Conservation (phyloP, 2,329 filamentous ascomycete species). For the Graphiopsis chlorocephala region DNA sequence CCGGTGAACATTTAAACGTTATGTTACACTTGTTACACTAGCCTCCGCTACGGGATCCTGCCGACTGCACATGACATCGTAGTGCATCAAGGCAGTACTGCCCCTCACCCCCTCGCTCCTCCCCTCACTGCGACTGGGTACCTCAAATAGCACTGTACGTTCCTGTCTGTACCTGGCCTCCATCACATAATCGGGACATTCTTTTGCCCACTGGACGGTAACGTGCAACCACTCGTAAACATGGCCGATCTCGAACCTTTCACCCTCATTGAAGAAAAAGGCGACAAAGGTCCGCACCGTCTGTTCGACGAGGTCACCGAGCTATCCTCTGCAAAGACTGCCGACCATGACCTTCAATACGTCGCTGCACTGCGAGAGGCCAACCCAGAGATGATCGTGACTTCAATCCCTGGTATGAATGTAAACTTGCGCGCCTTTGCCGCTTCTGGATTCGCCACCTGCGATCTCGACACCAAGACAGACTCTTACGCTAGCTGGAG, state of each 20-base stretch:
- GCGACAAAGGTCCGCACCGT: conserved; percentile 21
- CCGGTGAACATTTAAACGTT: neutral
- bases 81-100: conserved; percentile 7
- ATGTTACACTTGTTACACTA: neutral
- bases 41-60: conserved; percentile 1
- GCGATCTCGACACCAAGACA: conserved; percentile 37
- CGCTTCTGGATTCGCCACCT: conserved; percentile 40
- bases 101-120: conserved; percentile 1
- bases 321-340: conserved; percentile 35
- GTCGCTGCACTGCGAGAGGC: conserved; percentile 36
- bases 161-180: neutral
- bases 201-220: neutral
- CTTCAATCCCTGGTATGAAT: conserved; percentile 37
- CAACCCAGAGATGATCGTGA: conserved; percentile 39
- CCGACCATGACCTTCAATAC: conserved; percentile 42
- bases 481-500: conserved; percentile 40
- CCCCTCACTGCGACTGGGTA: neutral
- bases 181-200: neutral
- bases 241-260: conserved; percentile 29
- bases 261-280: conserved; percentile 31
- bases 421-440: conserved; percentile 43
- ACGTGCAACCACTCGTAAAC: neutral
- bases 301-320: conserved; percentile 38
- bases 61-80: conserved; percentile 5
- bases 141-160: neutral